Conservation (phyloP, 2,329 filamentous ascomycete species). For the Dothiorella sarmentorum region DNA sequence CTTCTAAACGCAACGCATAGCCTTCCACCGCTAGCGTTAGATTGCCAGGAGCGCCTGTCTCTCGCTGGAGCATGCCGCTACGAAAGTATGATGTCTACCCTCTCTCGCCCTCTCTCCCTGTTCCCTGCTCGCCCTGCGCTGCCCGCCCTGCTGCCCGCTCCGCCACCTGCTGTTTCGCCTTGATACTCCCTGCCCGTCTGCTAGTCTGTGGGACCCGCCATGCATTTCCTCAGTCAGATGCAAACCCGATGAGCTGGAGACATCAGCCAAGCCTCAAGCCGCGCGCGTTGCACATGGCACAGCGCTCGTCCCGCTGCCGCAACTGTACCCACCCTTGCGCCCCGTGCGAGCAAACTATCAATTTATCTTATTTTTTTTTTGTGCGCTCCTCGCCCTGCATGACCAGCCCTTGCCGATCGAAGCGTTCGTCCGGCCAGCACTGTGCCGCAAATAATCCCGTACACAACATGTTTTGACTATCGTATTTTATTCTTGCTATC, state of each 20-base stretch:
- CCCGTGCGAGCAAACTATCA: neutral
- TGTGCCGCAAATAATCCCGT: slow-evolving; percentile 1
- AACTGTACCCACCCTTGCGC: neutral
- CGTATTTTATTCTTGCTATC: slow-evolving; percentile 10
- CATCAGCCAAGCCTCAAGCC: slow-evolving; percentile 11
- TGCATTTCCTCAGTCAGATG: slow-evolving; percentile 11
- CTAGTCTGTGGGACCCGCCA: slow-evolving; percentile 4
- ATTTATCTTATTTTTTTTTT: neutral
- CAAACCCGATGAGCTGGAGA: slow-evolving; percentile 9
- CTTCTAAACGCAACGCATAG: neutral
- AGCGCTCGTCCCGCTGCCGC: slow-evolving; percentile 9
- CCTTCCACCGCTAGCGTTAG: neutral
- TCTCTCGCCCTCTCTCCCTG: neutral
- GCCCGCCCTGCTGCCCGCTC: too few species aligned
- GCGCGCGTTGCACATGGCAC: slow-evolving; percentile 13
- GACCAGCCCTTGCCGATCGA: slow-evolving; percentile 3
- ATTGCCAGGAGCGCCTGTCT: neutral
- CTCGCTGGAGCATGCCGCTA: neutral
- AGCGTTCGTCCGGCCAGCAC: neutral
- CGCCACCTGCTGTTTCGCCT: too few species aligned
- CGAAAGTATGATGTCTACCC: neutral
- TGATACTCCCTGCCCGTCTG: neutral
- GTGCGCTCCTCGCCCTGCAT: slow-evolving; percentile 2
- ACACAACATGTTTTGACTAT: neutral
- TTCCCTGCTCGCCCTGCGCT: neutral